Percentiles rank a stretch among this genome's conserved stretches.
phyloP scores from a whole-genome alignment of 768 basidiomycete genomes.

The Lentinula lateritia region DNA sequence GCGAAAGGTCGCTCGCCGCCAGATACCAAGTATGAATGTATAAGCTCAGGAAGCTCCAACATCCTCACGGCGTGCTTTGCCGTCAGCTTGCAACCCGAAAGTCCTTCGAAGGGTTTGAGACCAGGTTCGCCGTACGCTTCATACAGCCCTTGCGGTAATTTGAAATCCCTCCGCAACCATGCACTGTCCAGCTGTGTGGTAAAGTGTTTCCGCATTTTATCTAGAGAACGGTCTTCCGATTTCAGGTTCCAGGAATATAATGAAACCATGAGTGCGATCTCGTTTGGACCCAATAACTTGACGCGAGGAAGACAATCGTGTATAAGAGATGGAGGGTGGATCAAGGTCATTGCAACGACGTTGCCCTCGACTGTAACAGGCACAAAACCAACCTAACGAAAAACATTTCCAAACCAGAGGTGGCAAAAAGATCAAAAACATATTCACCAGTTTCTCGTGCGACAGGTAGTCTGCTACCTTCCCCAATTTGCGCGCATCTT shows the following conservation, averaged over 20 bases:
- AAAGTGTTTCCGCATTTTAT: background rate
- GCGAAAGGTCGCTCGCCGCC: background rate
- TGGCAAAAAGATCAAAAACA: background rate
- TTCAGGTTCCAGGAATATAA: background rate
- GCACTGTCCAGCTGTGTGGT: background rate
- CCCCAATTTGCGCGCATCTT: background rate
- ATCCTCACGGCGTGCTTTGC: conserved; percentile 3
- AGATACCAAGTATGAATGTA: background rate
- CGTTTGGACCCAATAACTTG: background rate
- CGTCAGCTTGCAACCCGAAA: background rate
- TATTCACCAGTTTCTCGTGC: background rate
- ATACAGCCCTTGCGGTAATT: background rate
- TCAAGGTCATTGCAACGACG: background rate
- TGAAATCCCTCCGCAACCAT: background rate
- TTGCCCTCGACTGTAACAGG: background rate
- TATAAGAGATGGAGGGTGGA: background rate
- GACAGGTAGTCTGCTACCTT: background rate
- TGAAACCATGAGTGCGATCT: background rate
- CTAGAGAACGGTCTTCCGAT: background rate
- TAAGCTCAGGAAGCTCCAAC: background rate
- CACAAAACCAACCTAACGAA: background rate
- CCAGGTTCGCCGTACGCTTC: background rate
- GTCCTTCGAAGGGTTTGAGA: background rate
- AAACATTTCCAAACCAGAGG: background rate
- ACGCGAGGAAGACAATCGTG: background rate